Conservation (phyloP, 371 early-diverging fungal species). For the Funneliformis caledonium region DNA sequence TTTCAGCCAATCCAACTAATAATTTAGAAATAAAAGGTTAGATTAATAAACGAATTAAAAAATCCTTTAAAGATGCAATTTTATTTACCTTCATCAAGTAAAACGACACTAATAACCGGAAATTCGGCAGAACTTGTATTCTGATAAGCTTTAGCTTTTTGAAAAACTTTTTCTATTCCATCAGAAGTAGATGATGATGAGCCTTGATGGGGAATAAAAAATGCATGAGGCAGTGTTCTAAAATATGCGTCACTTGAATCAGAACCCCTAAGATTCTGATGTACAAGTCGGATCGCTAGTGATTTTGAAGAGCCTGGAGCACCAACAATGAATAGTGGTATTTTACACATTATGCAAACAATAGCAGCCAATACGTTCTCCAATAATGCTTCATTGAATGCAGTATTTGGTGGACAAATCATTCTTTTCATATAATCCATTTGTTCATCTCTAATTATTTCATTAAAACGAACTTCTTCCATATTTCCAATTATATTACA, state of each 20-base stretch:
- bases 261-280: constrained; percentile 38
- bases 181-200: constrained; percentile 43
- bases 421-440: constrained; percentile 28
- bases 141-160: constrained; percentile 36
- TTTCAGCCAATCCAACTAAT: constrained; percentile 42
- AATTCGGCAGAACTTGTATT: constrained; percentile 34
- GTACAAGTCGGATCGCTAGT: constrained; percentile 34
- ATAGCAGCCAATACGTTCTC: constrained; percentile 35
- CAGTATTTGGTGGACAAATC: constrained; percentile 24
- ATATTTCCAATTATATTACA: no score
- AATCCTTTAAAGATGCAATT: neutral
- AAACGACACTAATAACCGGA: constrained; percentile 35
- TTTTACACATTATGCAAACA: constrained; percentile 38
- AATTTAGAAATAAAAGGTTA: neutral
- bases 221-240: constrained; percentile 33
- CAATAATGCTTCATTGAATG: constrained; percentile 29
- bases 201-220: constrained; percentile 41
- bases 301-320: constrained; percentile 39
- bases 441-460: no score
- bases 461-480: no score
- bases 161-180: constrained; percentile 39
- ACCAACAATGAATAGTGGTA: constrained; percentile 36
- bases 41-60: neutral
- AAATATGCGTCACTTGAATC: constrained; percentile 40
- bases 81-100: constrained; percentile 39